Conservation (phyloP, 768 basidiomycete species). For the Holtermannia corniformis region DNA sequence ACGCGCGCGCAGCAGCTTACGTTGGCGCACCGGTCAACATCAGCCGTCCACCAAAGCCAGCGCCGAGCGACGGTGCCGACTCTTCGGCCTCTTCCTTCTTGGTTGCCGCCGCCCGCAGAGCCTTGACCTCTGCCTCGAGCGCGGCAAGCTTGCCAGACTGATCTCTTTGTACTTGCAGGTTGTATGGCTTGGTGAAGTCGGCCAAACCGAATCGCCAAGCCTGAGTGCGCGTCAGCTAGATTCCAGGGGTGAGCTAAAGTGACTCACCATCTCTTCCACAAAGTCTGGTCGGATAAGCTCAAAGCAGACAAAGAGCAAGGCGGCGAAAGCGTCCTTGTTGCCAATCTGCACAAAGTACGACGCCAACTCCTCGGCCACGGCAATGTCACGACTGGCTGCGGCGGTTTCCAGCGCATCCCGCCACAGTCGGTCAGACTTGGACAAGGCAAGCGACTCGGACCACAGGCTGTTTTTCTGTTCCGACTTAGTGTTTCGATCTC, state of each 20-base stretch:
- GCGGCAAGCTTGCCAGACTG: conserved; percentile 53
- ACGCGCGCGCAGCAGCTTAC: conserved; percentile 17
- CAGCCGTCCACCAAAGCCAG: conserved; percentile 47
- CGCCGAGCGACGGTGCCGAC: conserved; percentile 78
- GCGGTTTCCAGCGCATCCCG: conserved; percentile 94
- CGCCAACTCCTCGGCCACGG: conserved; percentile 88
- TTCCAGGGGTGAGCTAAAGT: not conserved
- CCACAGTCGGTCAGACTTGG: conserved; percentile 94
- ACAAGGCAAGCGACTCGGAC: conserved; percentile 92
- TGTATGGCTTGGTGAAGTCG: conserved; percentile 97
- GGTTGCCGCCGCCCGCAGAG: conserved; percentile 72
- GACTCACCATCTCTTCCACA: conserved; percentile 65
- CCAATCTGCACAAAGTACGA: conserved; percentile 98
- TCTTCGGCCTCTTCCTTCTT: conserved; percentile 85
- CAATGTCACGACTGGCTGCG: conserved; percentile 67
- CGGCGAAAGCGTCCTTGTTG: conserved; percentile 95
- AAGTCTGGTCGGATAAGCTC: conserved; percentile 88
- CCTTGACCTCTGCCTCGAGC: conserved; percentile 82
- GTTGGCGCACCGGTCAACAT: conserved; percentile 37
- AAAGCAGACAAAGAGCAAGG: conserved; percentile 81
- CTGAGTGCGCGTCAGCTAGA: conserved; percentile 2
- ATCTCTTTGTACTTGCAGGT: conserved; percentile 70
- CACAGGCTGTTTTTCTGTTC: conserved; percentile 91
- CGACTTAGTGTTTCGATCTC: no score
- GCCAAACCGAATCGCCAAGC: conserved; percentile 94